Evolutionary conservation across 2,329 filamentous ascomycete genomes (phyloP).

Genomic region (Aspergillus sclerotialis): DNA sequence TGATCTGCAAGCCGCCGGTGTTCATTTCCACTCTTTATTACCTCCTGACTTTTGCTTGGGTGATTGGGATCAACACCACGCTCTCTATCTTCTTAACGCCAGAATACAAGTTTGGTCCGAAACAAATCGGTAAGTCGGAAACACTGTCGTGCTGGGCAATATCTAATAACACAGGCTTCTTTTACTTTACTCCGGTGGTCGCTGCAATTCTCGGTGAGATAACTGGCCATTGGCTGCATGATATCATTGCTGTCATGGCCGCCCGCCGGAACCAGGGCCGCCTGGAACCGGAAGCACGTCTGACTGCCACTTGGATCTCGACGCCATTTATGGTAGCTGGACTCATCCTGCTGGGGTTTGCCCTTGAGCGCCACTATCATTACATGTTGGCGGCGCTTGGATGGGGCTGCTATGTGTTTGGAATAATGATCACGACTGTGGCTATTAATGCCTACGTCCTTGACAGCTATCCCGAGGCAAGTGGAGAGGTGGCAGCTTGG

Average conservation of each 20-base stretch:
- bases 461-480: constrained; percentile 50
- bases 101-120: constrained; percentile 45
- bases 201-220: constrained; percentile 49
- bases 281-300: constrained; percentile 52
- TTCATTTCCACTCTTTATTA: constrained; percentile 32
- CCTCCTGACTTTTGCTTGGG: constrained; percentile 35
- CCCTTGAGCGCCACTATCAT: constrained; percentile 44
- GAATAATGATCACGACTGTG: constrained; percentile 50
- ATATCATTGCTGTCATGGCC: constrained; percentile 41
- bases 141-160: not conserved
- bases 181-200: constrained; percentile 54
- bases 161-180: constrained; percentile 29
- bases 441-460: constrained; percentile 48
- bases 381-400: constrained; percentile 44
- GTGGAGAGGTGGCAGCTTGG: constrained; percentile 49
- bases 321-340: constrained; percentile 46
- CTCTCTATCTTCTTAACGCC: constrained; percentile 46
- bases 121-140: constrained; percentile 42
- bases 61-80: constrained; percentile 50
- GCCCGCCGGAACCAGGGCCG: constrained; percentile 43
- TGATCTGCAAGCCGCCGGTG: constrained; percentile 33
- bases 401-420: constrained; percentile 52
- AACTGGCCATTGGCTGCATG: constrained; percentile 51
- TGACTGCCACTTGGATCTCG: constrained; percentile 42
- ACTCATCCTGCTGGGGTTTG: constrained; percentile 47